Conservation (phyloP, 441 rosid genomes). For the Breynia disticha region DNA sequence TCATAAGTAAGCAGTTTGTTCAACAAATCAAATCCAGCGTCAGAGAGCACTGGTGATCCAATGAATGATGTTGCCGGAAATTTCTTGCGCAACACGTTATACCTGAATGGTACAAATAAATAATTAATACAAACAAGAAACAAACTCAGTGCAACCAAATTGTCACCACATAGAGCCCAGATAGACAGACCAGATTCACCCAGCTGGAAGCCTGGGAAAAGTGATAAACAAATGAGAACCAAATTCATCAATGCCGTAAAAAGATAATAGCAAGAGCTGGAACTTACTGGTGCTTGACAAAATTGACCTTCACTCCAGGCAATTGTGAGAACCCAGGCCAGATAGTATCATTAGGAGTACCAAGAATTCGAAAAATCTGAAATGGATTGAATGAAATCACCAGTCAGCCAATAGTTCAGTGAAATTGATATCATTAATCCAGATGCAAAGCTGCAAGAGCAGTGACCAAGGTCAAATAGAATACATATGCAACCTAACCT, state of each 20-base stretch:
- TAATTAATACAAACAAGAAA: conserved; percentile 33
- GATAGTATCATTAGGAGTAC: conserved; percentile 53
- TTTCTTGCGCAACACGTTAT: conserved; percentile 62
- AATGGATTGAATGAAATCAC: conserved; percentile 1
- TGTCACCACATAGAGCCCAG: neutral
- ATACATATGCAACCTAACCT: conserved; percentile 4
- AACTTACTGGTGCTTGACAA: conserved; percentile 57
- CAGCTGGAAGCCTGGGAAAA: conserved; percentile 94
- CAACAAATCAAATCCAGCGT: conserved; percentile 66
- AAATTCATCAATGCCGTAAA: conserved; percentile 14
- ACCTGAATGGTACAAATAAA: conserved; percentile 53
- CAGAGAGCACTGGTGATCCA: conserved; percentile 67
- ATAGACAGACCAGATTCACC: conserved; percentile 65
- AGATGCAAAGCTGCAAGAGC: neutral
- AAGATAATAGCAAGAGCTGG: conserved; percentile 14
- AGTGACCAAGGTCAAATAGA: neutral
- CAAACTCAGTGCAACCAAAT: conserved; percentile 7
- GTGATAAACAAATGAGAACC: neutral
- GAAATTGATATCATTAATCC: neutral
- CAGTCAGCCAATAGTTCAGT: conserved; percentile 2
- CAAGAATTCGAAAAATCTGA: conserved; percentile 70
- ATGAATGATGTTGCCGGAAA: conserved; percentile 68
- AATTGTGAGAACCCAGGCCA: conserved; percentile 65
- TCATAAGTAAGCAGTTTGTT: conserved; percentile 56
- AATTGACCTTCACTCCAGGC: conserved; percentile 61